These are phyloP conservation scores for Aspergillus latus DNA, from an alignment of 2,329 filamentous ascomycete species.

Conservation along the genomic window DNA sequence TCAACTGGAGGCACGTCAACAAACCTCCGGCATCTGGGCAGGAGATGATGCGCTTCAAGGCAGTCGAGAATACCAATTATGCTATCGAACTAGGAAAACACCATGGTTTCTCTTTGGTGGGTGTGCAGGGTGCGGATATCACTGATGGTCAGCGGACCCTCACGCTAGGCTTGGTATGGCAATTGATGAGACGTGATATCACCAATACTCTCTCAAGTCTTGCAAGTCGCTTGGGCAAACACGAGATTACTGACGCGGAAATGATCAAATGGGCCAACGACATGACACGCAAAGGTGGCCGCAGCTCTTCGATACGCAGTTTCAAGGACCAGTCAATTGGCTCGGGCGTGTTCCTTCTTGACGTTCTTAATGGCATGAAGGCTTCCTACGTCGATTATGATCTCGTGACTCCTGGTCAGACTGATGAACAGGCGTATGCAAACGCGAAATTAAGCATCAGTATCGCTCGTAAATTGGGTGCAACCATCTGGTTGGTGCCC, in stretches of 20 bases:
- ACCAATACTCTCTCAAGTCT: constrained; percentile 82
- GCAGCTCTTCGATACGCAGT: constrained; percentile 74
- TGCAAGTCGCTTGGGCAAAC: constrained; percentile 87
- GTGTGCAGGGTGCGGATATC: constrained; percentile 96
- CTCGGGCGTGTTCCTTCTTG: constrained; percentile 84
- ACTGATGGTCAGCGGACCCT: constrained; percentile 94
- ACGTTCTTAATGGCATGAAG: constrained; percentile 98
- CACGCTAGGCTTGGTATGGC: constrained; percentile 93
- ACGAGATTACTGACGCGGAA: constrained; percentile 89
- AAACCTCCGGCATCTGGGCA: constrained; percentile 76
- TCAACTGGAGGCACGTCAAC: constrained; percentile 96
- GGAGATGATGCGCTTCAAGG: constrained; percentile 91
- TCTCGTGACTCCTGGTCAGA: constrained; percentile 78
- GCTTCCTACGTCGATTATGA: constrained; percentile 98
- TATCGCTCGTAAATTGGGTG: constrained; percentile 97
- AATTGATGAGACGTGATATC: constrained; percentile 96
- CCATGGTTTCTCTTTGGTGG: constrained; percentile 90
- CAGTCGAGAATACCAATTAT: constrained; percentile 98
- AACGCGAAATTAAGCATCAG: constrained; percentile 98
- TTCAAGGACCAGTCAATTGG: constrained; percentile 90
- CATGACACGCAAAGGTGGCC: constrained; percentile 81
- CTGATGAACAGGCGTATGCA: constrained; percentile 87
- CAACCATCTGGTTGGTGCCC: constrained; percentile 96
- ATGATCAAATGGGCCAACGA: constrained; percentile 99
- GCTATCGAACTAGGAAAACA: constrained; percentile 95